Base-by-base conservation (phyloP, 768 basidiomycete genomes). In the Hygrophorus pudorinus region DNA sequence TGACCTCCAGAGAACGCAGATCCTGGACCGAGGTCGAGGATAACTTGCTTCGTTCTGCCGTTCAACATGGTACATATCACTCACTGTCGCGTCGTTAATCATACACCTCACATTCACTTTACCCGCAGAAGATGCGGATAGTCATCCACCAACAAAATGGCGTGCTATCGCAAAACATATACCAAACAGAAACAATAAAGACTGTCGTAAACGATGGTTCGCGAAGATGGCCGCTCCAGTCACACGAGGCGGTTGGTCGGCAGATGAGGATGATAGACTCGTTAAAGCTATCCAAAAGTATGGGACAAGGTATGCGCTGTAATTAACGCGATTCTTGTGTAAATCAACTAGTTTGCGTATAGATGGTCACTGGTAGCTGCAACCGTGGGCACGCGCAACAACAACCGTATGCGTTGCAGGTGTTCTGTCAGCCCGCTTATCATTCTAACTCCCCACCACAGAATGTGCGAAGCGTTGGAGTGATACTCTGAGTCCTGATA, bases 401-500 rank as follows among this genome's bases (percentile, higher is more conserved):
- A 73, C 54, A 75, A 76, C 53, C 76, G 76, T 78, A 63, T 48
- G 76, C 24, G 4, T 24, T 7, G 7, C 24, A 65, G 24, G 16
- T 42, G 16, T 42, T 21, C 14, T 33, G 37, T 18, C 17, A 42
- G n/a, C 27, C 27, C 36, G 5, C 4, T n/a, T 14, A 27, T 32
- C 16, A 17, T 33, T 16, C 46, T 57, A 41, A 54, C 50, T 51
- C 12, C 46, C 44, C 45, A 43, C 50, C 29, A 39, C 42, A 75
- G 76, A 78, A 62, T 78, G 75, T 51, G 74, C 76, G 28, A 78
- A 77, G 52, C 72, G 75, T 10, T 78, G 76, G 76, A 73, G 73
- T 12, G 76, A 78, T 56, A 76, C 76, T 6, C 57, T 78, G 24
- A 77, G 77, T 54, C 76, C 76, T 44, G 70, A 72, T 30, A 78